These are phyloP conservation scores for Chytriomyces sp. DNA, from an alignment of 192 early-diverging fungal species.

Conservation along the genomic window DNA sequence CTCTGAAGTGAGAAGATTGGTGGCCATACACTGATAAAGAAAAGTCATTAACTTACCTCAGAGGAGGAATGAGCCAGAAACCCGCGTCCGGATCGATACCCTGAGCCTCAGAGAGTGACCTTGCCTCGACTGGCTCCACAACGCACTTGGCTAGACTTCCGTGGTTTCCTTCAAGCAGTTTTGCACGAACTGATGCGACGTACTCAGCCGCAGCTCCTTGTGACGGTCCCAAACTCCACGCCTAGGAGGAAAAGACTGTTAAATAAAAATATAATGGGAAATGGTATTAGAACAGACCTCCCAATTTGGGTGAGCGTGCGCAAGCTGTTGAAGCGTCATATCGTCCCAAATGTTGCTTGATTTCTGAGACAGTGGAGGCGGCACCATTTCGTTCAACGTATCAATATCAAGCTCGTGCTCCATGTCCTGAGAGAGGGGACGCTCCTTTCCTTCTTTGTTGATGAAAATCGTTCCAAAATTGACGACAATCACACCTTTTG, in stretches of 20 bases:
- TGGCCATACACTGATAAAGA: neutral
- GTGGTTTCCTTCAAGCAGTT: slow-evolving; percentile 14
- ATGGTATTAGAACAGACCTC: slow-evolving; percentile 22
- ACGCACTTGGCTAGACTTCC: slow-evolving; percentile 14
- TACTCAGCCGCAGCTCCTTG: neutral
- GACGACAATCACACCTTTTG: too few relatives aligned
- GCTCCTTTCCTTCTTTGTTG: too few relatives aligned
- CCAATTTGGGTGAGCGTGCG: slow-evolving; percentile 26
- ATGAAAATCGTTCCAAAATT: too few relatives aligned
- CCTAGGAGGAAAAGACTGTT: too few relatives aligned
- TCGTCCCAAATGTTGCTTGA: slow-evolving; percentile 9
- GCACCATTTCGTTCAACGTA: neutral
- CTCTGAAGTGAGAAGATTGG: neutral
- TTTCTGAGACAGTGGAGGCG: neutral
- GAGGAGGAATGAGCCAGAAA: slow-evolving; percentile 32
- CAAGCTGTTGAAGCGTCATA: slow-evolving; percentile 2
- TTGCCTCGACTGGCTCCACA: slow-evolving; percentile 25
- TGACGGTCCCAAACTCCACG: too few relatives aligned
- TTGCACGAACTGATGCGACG: neutral
- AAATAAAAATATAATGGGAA: too few relatives aligned
- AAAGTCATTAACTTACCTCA: neutral
- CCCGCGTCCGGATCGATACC: slow-evolving; percentile 5
- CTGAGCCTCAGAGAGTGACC: slow-evolving; percentile 10
- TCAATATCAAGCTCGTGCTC: neutral
- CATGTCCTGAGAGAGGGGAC: too few relatives aligned